A percentile compares a stretch with the other conserved stretches of the same genome.
Evolutionary conservation across 2,329 filamentous ascomycete genomes (phyloP).

Genomic region (Bimuria novae-zelandiae): DNA sequence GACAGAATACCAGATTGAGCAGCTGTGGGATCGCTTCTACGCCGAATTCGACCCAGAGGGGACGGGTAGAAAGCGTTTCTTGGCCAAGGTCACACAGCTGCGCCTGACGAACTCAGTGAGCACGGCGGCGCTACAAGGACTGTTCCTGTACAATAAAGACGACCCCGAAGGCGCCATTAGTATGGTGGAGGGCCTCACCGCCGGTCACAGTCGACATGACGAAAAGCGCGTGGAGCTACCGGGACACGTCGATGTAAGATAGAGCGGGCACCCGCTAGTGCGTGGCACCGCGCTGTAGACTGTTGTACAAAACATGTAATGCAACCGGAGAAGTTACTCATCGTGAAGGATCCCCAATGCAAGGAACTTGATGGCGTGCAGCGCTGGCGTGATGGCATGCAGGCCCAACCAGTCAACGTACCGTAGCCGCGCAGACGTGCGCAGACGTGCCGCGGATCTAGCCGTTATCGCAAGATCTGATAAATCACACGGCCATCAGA

Average conservation of each 20-base stretch:
- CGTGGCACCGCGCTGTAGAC: conserved; percentile 12
- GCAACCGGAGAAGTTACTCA: background rate
- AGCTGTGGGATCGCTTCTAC: conserved; percentile 96
- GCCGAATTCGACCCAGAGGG: conserved; percentile 74
- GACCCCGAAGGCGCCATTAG: conserved; percentile 84
- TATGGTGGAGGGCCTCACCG: conserved; percentile 69
- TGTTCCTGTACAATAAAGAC: conserved; percentile 95
- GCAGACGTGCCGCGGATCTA: conserved; percentile 20
- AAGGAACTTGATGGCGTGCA: conserved; percentile 1
- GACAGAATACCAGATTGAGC: conserved; percentile 78
- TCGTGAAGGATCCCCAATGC: conserved; percentile 1
- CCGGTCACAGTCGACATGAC: conserved; percentile 28
- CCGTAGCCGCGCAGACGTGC: conserved; percentile 9
- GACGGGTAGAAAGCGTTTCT: conserved; percentile 68
- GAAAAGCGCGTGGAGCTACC: conserved; percentile 35
- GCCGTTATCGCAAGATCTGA: conserved; percentile 25
- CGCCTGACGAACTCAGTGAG: conserved; percentile 75
- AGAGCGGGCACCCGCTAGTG: conserved; percentile 11
- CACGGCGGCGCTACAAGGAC: conserved; percentile 87
- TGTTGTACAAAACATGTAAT: conserved; percentile 12
- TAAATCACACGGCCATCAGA: conserved; percentile 15
- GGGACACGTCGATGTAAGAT: conserved; percentile 36
- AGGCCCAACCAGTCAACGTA: background rate
- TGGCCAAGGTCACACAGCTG: conserved; percentile 69
- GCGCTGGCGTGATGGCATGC: conserved; percentile 2